Evolutionary conservation across 257 asterid species (phyloP).

Genomic region (Nicotiana undulata): DNA sequence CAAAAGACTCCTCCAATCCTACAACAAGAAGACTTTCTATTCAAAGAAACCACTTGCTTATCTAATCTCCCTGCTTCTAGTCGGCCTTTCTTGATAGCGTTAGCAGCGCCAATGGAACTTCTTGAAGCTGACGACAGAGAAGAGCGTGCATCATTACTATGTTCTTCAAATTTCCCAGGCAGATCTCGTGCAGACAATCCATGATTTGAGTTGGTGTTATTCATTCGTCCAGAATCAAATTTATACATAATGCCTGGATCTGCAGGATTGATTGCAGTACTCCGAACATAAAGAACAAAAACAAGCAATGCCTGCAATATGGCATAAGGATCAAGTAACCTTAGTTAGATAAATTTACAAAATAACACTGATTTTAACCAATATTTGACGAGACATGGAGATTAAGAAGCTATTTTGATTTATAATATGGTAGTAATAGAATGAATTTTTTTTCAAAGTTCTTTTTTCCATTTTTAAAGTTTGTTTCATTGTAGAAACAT

Average conservation of each 20-base stretch:
- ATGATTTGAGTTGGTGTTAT: constrained; percentile 35
- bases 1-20: constrained; percentile 59
- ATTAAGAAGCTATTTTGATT: background rate
- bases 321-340: constrained; percentile 2
- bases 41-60: constrained; percentile 36
- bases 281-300: constrained; percentile 81
- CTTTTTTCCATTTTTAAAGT: background rate
- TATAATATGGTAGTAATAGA: background rate
- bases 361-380: background rate
- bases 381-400: background rate
- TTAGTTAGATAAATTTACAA: background rate
- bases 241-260: constrained; percentile 94
- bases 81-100: constrained; percentile 60
- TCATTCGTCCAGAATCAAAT: constrained; percentile 47
- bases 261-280: constrained; percentile 97
- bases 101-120: constrained; percentile 62
- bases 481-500: background rate
- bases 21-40: constrained; percentile 38
- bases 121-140: constrained; percentile 66
- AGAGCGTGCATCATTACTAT: constrained; percentile 54
- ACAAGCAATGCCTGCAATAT: constrained; percentile 74
- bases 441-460: background rate
- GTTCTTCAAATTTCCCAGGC: constrained; percentile 59
- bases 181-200: constrained; percentile 39
- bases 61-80: constrained; percentile 52